Evolutionary conservation across 768 basidiomycete genomes (phyloP).

Genomic region (Clathrus columnatus): DNA sequence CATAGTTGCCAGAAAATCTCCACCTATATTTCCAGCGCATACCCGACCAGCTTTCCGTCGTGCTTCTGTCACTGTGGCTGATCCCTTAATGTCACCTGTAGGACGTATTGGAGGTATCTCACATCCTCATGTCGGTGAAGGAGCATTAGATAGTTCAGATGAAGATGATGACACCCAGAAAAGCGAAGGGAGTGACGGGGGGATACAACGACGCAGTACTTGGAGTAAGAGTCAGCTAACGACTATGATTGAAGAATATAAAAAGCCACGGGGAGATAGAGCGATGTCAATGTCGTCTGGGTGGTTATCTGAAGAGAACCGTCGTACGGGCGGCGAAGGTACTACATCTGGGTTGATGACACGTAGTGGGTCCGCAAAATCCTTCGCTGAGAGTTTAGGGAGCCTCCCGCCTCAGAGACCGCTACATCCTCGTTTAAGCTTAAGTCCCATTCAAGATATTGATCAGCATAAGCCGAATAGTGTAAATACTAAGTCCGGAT

Average conservation of each 20-base stretch:
- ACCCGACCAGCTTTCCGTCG: not conserved
- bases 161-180: not conserved
- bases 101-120: not conserved
- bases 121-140: slow-evolving; percentile 55
- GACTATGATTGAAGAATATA: not conserved
- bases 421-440: not conserved
- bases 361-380: not conserved
- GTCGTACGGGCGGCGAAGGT: not conserved
- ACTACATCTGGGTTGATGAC: not conserved
- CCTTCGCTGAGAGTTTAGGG: not conserved
- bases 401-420: not conserved
- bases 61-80: not conserved
- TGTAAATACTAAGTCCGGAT: not conserved
- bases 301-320: not conserved
- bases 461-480: not conserved
- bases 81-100: not conserved
- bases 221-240: not conserved
- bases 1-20: not conserved
- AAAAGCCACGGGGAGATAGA: not conserved
- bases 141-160: slow-evolving; percentile 71
- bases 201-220: not conserved
- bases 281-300: no score
- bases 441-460: not conserved
- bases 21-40: not conserved
- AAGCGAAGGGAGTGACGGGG: not conserved